These are phyloP conservation scores for Cladosporium oxysporum DNA, from an alignment of 2,329 filamentous ascomycete genomes.

Conservation along the genomic window DNA sequence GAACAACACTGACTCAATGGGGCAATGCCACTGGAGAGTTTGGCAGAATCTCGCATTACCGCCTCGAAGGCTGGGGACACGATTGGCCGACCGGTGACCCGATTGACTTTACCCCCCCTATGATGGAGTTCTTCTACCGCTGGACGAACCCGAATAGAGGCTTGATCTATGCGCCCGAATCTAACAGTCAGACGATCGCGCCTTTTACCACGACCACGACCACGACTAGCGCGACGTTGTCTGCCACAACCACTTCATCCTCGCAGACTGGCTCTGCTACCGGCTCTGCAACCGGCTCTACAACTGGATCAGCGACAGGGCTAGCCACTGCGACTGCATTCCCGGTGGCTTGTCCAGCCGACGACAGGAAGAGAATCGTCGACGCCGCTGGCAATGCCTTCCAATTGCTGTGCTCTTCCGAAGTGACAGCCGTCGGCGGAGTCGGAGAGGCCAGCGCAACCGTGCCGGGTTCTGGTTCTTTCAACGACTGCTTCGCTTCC, in stretches of 20 bases:
- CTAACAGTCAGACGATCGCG: background rate
- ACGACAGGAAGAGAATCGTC: background rate
- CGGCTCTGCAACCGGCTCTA: background rate
- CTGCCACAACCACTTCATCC: background rate
- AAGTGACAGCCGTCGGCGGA: background rate
- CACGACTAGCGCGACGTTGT: background rate
- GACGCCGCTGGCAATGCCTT: background rate
- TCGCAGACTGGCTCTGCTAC: background rate
- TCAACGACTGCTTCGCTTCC: background rate
- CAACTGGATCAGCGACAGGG: background rate
- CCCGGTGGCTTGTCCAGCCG: background rate
- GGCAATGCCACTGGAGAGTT: conserved; percentile 34
- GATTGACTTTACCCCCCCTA: conserved; percentile 30
- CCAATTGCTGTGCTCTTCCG: background rate
- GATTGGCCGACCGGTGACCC: conserved; percentile 37
- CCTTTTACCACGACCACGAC: background rate
- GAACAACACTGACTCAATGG: conserved; percentile 28
- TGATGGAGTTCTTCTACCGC: conserved; percentile 36
- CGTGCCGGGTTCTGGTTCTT: background rate
- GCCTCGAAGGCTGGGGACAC: conserved; percentile 38
- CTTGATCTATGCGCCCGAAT: conserved; percentile 3
- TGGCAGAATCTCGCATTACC: conserved; percentile 41
- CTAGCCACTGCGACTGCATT: background rate
- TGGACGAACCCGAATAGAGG: conserved; percentile 26
- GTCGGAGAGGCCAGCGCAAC: background rate